Evolutionary conservation across 257 asterid genomes (phyloP).

Genomic region (Rubia yunnanensis): DNA sequence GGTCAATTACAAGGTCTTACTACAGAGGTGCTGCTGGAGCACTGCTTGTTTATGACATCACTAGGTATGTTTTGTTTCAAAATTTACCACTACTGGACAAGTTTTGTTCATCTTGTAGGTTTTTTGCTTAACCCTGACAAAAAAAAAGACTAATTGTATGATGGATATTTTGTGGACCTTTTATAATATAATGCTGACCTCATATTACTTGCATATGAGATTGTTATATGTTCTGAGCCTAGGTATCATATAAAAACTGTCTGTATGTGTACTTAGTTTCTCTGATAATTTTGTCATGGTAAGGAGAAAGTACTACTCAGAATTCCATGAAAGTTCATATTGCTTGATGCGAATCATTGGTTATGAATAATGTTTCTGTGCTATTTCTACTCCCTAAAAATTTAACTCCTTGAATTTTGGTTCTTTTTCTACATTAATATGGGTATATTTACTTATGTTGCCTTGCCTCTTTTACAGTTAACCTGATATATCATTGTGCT

Average conservation of each 20-base stretch:
- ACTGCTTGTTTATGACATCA: conserved; percentile 72
- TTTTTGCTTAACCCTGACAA: not conserved
- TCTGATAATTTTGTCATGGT: not conserved
- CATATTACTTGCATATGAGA: not conserved
- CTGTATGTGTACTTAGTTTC: not conserved
- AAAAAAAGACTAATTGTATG: not conserved
- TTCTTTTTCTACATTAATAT: not conserved
- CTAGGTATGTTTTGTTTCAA: conserved; percentile 37
- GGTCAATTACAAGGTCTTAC: conserved; percentile 72
- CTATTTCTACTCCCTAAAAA: not conserved
- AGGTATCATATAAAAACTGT: not conserved
- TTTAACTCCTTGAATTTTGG: not conserved
- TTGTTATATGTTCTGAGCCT: not conserved
- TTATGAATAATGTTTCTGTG: not conserved
- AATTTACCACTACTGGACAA: not conserved
- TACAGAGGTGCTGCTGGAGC: conserved; percentile 93
- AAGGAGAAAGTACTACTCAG: not conserved
- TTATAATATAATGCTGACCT: not conserved
- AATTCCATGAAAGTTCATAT: not conserved
- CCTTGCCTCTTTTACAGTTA: not conserved
- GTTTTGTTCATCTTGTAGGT: not conserved
- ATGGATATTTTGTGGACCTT: not conserved
- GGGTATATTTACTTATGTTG: not conserved
- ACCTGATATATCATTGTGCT: not conserved
- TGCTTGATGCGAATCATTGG: not conserved